Evolutionary conservation across 139 green algal species (phyloP).

Genomic region (Penium margaritaceum): DNA sequence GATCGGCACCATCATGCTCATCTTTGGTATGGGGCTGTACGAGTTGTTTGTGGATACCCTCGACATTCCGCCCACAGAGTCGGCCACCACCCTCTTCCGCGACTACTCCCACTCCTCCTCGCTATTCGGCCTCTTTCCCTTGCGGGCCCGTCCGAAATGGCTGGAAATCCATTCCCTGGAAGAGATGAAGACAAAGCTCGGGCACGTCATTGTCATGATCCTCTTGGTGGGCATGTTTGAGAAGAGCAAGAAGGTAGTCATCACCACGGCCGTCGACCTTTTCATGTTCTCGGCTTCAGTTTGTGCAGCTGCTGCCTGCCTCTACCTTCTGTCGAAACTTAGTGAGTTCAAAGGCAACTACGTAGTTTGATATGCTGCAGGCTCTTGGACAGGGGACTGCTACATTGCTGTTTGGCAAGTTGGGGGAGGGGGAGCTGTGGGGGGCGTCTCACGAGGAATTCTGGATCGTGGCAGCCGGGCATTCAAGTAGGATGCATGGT

Average conservation of each 20-base stretch:
- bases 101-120: too few relatives aligned
- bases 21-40: conserved; percentile 20
- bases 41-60: conserved; percentile 5
- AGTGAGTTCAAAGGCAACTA: too few relatives aligned
- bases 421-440: too few relatives aligned
- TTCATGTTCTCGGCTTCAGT: conserved; percentile 18
- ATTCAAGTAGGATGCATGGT: too few relatives aligned
- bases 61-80: too few relatives aligned
- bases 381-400: too few relatives aligned
- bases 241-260: conserved; percentile 33
- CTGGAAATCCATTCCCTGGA: conserved; percentile 29
- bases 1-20: conserved; percentile 14
- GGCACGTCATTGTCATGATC: conserved; percentile 41
- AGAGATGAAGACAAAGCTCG: conserved; percentile 38
- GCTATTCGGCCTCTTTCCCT: conserved; percentile 21
- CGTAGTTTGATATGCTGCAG: too few relatives aligned
- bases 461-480: too few relatives aligned
- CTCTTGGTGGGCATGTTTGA: conserved; percentile 39
- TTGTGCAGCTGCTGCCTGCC: conserved; percentile 7
- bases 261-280: conserved; percentile 7
- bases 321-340: too few relatives aligned
- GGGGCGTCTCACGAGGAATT: too few relatives aligned
- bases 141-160: conserved; percentile 22
- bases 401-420: too few relatives aligned
- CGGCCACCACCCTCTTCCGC: too few relatives aligned